A percentile compares a stretch with the other conserved stretches of the same genome.
Evolutionary conservation across 352 stramenopile genomes (phyloP).

Genomic region (Globisporangium middletonii): DNA sequence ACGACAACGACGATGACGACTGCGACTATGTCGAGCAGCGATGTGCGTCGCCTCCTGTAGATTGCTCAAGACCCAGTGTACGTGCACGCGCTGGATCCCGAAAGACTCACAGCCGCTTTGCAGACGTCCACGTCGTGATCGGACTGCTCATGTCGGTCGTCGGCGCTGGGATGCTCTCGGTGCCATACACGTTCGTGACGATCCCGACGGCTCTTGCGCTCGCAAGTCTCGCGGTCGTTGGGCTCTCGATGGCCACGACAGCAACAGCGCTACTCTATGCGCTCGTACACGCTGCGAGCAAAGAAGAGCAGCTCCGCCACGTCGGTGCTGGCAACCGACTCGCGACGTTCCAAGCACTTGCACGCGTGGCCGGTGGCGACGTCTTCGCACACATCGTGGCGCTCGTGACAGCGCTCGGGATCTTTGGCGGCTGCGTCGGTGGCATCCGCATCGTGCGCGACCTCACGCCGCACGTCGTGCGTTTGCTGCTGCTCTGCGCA

Average conservation of each 20-base stretch:
- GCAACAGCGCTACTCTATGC: conserved; percentile 51
- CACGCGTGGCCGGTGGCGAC: conserved; percentile 41
- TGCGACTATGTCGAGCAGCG: neutral
- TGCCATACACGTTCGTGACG: conserved; percentile 69
- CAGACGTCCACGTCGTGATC: conserved; percentile 45
- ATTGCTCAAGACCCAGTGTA: neutral
- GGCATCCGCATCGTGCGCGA: conserved; percentile 67
- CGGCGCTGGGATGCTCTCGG: conserved; percentile 58
- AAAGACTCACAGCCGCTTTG: neutral
- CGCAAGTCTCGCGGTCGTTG: conserved; percentile 38
- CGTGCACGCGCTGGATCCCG: neutral
- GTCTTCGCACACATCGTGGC: conserved; percentile 55
- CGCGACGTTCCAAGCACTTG: conserved; percentile 62
- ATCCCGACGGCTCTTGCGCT: conserved; percentile 36
- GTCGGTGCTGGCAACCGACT: conserved; percentile 47
- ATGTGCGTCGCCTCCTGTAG: too few species aligned
- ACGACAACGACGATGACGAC: neutral
- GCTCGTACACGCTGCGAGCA: conserved; percentile 42
- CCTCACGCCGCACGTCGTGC: conserved; percentile 32
- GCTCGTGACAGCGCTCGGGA: conserved; percentile 54
- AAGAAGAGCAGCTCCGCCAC: conserved; percentile 29
- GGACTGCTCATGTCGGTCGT: conserved; percentile 77
- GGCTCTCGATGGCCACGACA: conserved; percentile 46
- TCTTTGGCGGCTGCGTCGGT: conserved; percentile 67
- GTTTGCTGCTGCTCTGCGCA: conserved; percentile 24